Evolutionary conservation across 129 eudicot species (phyloP).

Genomic region (Tagetes erecta): DNA sequence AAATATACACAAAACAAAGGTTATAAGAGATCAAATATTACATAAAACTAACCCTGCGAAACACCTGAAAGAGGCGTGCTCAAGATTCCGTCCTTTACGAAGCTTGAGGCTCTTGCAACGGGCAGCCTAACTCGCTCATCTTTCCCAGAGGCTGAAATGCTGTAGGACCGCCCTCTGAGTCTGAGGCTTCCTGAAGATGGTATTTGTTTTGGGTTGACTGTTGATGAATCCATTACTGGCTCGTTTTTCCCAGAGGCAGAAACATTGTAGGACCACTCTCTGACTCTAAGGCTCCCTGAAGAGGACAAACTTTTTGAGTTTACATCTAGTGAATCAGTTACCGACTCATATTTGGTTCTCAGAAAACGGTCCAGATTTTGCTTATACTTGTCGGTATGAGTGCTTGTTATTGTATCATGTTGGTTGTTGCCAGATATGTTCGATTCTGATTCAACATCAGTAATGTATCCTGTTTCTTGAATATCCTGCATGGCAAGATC

Average conservation of each 20-base stretch:
- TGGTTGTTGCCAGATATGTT: conserved; percentile 13
- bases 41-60: background rate
- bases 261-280: conserved; percentile 65
- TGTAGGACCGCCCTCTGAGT: conserved; percentile 55
- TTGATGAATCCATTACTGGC: background rate
- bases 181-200: conserved; percentile 35
- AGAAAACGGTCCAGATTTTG: conserved; percentile 53
- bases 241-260: conserved; percentile 46
- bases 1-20: conserved; percentile 7
- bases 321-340: background rate
- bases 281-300: conserved; percentile 37
- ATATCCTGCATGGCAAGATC: conserved; percentile 83
- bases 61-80: background rate
- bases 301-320: conserved; percentile 45
- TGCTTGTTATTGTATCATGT: background rate
- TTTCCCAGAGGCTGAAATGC: conserved; percentile 47
- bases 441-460: conserved; percentile 56
- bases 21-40: background rate
- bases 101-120: conserved; percentile 14
- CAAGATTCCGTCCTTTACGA: conserved; percentile 14
- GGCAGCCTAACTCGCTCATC: conserved; percentile 37
- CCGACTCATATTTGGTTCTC: conserved; percentile 40
- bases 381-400: conserved; percentile 39
- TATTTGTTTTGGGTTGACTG: conserved; percentile 23
- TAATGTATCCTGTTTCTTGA: conserved; percentile 56